Evolutionary conservation across 306 rosid species (phyloP).

Genomic region (Cicer bijugum): DNA sequence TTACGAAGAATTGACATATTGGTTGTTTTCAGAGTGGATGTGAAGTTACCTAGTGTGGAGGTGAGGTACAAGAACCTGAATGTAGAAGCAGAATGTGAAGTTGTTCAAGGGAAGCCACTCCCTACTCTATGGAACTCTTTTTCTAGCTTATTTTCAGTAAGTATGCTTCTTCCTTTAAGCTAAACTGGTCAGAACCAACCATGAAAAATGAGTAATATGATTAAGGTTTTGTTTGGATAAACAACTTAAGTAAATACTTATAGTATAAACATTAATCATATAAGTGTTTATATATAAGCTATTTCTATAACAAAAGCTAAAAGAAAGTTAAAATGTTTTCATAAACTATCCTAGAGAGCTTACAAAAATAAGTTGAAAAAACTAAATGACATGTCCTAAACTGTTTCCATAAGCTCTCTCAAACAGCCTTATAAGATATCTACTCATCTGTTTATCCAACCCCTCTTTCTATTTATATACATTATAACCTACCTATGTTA

Average conservation of each 20-base stretch:
- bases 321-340: too few relatives aligned
- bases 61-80: constrained; percentile 56
- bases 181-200: constrained; percentile 19
- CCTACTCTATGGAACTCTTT: constrained; percentile 66
- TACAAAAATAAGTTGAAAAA: too few relatives aligned
- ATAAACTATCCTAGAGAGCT: too few relatives aligned
- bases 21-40: constrained; percentile 54
- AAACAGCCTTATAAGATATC: too few relatives aligned
- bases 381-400: too few relatives aligned
- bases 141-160: constrained; percentile 54
- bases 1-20: constrained; percentile 43
- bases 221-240: too few relatives aligned
- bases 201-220: constrained; percentile 2
- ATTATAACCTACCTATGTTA: background rate
- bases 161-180: constrained; percentile 43
- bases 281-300: too few relatives aligned
- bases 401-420: too few relatives aligned
- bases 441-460: background rate
- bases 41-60: constrained; percentile 61
- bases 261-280: too few relatives aligned
- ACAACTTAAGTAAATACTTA: too few relatives aligned
- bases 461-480: background rate
- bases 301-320: too few relatives aligned
- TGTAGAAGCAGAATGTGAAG: constrained; percentile 61
- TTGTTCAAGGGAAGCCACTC: constrained; percentile 68